Base-by-base conservation (phyloP, 129 eudicot species). In the Chrysanthemum makinoi region DNA sequence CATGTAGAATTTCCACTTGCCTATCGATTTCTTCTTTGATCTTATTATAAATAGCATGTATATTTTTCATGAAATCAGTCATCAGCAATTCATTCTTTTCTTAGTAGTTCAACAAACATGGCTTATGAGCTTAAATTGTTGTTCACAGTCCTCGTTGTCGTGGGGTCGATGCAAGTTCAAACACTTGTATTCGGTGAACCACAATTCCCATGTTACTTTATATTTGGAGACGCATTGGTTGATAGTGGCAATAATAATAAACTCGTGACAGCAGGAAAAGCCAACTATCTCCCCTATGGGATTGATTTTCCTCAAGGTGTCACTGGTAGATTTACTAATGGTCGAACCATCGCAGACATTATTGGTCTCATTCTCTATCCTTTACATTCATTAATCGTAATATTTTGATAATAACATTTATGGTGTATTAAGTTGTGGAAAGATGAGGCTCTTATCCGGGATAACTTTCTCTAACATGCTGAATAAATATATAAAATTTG, bases 211-310 rank as follows among this genome's bases (percentile, higher is more conserved):
- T 51, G 56, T 51, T 51, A 51, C 56, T 51, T 11, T 51, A 51
- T n/a, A 51, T 51, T 51, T 51, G 56, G 56, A 51, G 56, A 51
- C 17, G 56, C 56, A 2, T 51, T 51, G 56, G 56, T 51, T 11
- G 56, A 51, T 51, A 51, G 56, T n/a, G 56, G 56, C 56, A 51
- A 51, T 51, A 51, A 51, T 51, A 51, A 51, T 51, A n/a, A 5
- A 51, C 56, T 51, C 15, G 6, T n/a, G 17, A 51, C 18, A 2
- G 17, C 16, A 51, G 46, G 46, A 6, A 39, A 39, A 6, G 46
- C 46, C 46, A 39, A 39, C 7, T 6, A 39, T 39, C 2, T 7
- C 46, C 46, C 46, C 46, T 39, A 39, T 7, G 46, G 46, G 46
- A 39, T 39, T 39, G 46, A 39, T 39, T 39, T 39, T 39, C 2